These are phyloP conservation scores for Leishmania tropica DNA, from an alignment of 208 protist species.

Conservation along the genomic window DNA sequence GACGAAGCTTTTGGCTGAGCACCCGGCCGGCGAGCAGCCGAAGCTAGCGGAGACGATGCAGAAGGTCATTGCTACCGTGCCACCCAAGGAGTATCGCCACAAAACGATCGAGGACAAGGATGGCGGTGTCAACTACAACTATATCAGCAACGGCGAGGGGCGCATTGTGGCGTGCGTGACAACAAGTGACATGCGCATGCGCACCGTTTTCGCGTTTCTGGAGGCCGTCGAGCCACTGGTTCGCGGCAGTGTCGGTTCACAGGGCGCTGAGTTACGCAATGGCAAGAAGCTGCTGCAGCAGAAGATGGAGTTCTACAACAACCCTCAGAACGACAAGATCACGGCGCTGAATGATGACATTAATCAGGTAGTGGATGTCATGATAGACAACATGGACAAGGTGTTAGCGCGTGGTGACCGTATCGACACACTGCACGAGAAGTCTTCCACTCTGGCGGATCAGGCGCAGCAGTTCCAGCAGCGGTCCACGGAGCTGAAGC, in stretches of 20 bases:
- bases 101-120: conserved; percentile 93
- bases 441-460: conserved; percentile 77
- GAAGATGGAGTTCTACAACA: conserved; percentile 95
- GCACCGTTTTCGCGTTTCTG: conserved; percentile 90
- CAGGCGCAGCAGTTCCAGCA: conserved; percentile 88
- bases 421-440: conserved; percentile 89
- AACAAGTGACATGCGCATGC: conserved; percentile 89
- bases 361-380: conserved; percentile 92
- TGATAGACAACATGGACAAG: conserved; percentile 95
- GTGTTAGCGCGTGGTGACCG: conserved; percentile 87
- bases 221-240: conserved; percentile 90
- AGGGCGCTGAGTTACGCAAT: conserved; percentile 79
- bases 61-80: conserved; percentile 88
- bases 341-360: conserved; percentile 88
- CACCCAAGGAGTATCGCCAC: conserved; percentile 83
- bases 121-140: conserved; percentile 91
- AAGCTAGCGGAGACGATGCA: conserved; percentile 87
- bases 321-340: conserved; percentile 93
- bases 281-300: conserved; percentile 92
- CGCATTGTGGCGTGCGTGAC: conserved; percentile 88
- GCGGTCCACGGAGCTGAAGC: conserved; percentile 86
- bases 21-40: conserved; percentile 71
- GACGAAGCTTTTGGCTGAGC: conserved; percentile 79
- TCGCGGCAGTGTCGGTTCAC: conserved; percentile 45
- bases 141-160: conserved; percentile 91